Evolutionary conservation across 2,329 filamentous ascomycete species (phyloP), one percentile per base, ranked within the genome.

Genomic region (Ceratocystiopsis minuta): DNA sequence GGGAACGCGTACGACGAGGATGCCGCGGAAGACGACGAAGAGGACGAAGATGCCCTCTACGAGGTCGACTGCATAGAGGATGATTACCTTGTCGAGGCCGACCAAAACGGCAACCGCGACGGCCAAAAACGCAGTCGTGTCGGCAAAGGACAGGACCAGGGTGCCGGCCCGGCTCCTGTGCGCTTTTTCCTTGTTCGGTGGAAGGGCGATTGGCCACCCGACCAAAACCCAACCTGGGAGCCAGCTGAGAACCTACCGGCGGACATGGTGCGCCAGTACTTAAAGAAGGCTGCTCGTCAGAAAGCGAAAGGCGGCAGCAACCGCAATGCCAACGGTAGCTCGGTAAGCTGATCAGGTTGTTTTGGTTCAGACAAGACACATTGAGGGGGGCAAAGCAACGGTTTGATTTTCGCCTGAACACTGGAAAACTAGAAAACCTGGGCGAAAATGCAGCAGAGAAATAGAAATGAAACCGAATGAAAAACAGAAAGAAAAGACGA

Each of bases 211-310:
- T 75, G 71, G 71, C 68, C 70, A 0, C 54, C 60, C 0, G 65
- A 64, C 10, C 62, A 73, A 50, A 73, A 75, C 42, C 67, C 68
- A 0, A 68, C 70, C 0, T 75, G 71, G 71, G 71, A 75, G 49
- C 70, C 70, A 0, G 63, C 66, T 46, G 60, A 61, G 4, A 70
- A 73, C 41, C 61, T 75, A 3, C 54, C 65, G 0, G 43, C 51
- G 0, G 44, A 44, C 0, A 50, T 72, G 34, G 55, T 72, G 2
- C 55, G 53, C 7, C 55, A 54, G 3, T 75, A 65, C 43, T 46
- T 62, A 6, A 57, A 57, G 37, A 53, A 52, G 37, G 17, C 17
- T 1, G 35, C 42, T 1, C 42, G 32, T 6, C 20, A 34, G 18
- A 32, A 36, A 16, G 4, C 24, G 2, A 2, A 28, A 10, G 24